Evolutionary conservation across 257 asterid species (phyloP).

Genomic region (Petunia secreta): DNA sequence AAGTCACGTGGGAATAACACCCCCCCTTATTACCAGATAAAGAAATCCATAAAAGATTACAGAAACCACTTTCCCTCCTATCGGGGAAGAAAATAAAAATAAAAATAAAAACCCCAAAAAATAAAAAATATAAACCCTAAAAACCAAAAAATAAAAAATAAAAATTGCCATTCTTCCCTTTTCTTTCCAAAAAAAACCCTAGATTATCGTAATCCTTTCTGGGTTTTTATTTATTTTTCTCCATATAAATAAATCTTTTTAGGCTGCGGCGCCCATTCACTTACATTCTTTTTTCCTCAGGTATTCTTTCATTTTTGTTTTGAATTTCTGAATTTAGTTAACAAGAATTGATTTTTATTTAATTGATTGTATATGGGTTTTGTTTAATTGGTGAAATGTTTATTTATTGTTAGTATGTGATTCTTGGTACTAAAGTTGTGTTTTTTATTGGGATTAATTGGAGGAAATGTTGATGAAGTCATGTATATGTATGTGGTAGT

Average conservation of each 20-base stretch:
- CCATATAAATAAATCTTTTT: not conserved
- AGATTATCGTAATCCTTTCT: not conserved
- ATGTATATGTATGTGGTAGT: not conserved
- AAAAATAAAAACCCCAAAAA: not conserved
- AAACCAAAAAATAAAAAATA: not conserved
- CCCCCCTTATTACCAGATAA: not conserved
- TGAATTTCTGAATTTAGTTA: not conserved
- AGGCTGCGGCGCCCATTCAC: not conserved
- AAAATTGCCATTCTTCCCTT: not conserved
- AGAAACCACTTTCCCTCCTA: not conserved
- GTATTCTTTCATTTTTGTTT: constrained; percentile 10
- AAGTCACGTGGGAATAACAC: constrained; percentile 27
- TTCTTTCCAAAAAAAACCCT: constrained; percentile 26
- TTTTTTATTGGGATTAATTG: not conserved
- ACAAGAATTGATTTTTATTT: too few species aligned
- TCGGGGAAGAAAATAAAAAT: not conserved
- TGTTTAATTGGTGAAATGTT: not conserved
- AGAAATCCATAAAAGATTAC: not conserved
- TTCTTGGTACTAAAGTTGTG: too few species aligned
- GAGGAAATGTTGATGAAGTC: not conserved
- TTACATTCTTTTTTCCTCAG: constrained; percentile 9
- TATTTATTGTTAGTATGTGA: too few species aligned
- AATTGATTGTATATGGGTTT: not conserved
- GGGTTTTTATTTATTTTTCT: not conserved
- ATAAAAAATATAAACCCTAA: not conserved